These are phyloP conservation scores for Chamaecrista fasciculata DNA, from an alignment of 306 rosid species.

Conservation along the genomic window DNA sequence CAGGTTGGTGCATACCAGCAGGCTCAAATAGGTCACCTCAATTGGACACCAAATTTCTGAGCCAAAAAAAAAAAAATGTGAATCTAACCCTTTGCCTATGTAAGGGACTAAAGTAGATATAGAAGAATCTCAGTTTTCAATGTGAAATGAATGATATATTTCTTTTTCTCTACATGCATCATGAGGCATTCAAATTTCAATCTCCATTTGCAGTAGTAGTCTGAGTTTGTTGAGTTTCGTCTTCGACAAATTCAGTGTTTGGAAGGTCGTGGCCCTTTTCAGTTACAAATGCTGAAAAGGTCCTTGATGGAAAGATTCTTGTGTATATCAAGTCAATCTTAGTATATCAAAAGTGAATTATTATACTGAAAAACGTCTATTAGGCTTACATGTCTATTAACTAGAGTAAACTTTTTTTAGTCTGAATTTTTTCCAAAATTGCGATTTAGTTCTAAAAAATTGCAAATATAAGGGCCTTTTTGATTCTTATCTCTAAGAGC, in stretches of 20 bases:
- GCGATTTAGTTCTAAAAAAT: too few relatives aligned
- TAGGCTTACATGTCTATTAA: too few relatives aligned
- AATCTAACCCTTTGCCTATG: slow-evolving; percentile 56
- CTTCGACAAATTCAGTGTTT: slow-evolving; percentile 1
- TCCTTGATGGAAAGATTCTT: background rate
- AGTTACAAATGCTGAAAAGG: background rate
- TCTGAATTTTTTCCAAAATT: too few relatives aligned
- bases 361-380: too few relatives aligned
- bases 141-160: slow-evolving; percentile 52
- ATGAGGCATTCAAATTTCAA: slow-evolving; percentile 34
- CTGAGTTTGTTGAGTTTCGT: slow-evolving; percentile 24
- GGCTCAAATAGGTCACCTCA: slow-evolving; percentile 80
- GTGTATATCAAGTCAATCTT: background rate
- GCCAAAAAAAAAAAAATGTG: slow-evolving; percentile 17
- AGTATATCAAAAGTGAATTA: too few relatives aligned
- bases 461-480: too few relatives aligned
- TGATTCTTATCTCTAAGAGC: too few relatives aligned
- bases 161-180: slow-evolving; percentile 40
- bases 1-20: slow-evolving; percentile 96
- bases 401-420: too few relatives aligned
- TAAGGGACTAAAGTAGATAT: slow-evolving; percentile 64
- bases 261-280: slow-evolving; percentile 6
- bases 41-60: slow-evolving; percentile 94
- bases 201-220: background rate
- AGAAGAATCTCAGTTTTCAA: slow-evolving; percentile 47